These are phyloP conservation scores for Penicillium goetzii DNA, from an alignment of 495 filamentous ascomycete genomes.

Conservation along the genomic window DNA sequence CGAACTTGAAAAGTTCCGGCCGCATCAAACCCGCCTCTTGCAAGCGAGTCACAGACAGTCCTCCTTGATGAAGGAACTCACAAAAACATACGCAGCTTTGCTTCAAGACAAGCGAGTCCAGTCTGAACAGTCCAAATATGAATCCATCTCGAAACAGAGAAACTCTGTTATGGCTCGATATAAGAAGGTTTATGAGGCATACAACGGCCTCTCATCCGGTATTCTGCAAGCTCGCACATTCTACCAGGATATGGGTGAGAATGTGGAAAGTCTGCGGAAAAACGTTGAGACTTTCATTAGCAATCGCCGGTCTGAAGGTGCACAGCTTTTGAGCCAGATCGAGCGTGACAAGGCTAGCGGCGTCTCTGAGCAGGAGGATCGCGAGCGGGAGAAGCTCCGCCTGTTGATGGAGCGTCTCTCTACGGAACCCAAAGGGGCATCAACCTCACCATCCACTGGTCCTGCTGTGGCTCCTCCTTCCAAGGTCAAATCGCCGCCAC, in stretches of 20 bases:
- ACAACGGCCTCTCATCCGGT: conserved; percentile 86
- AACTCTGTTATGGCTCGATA: conserved; percentile 83
- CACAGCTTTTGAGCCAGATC: conserved; percentile 84
- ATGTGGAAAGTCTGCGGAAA: conserved; percentile 90
- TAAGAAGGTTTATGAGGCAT: conserved; percentile 89
- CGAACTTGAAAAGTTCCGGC: conserved; percentile 94
- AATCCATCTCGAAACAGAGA: conserved; percentile 80
- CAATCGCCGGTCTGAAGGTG: conserved; percentile 89
- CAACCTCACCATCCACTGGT: conserved; percentile 45
- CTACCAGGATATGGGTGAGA: conserved; percentile 95
- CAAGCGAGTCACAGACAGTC: conserved; percentile 94
- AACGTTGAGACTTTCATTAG: conserved; percentile 97
- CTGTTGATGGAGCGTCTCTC: conserved; percentile 96
- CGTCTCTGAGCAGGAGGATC: conserved; percentile 75
- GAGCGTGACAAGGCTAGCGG: conserved; percentile 73
- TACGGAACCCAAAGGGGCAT: conserved; percentile 62
- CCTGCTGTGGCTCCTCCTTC: conserved; percentile 43
- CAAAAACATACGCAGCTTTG: conserved; percentile 81
- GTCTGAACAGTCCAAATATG: conserved; percentile 92
- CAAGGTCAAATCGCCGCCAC: conserved; percentile 49
- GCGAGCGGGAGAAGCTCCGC: conserved; percentile 81
- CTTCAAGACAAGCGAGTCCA: conserved; percentile 94
- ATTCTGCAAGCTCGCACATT: conserved; percentile 85
- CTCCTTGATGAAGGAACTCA: conserved; percentile 92
- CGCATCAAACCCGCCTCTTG: conserved; percentile 86